Evolutionary conservation across 495 filamentous ascomycete species (phyloP).

Genomic region (Geopyxis carbonaria): DNA sequence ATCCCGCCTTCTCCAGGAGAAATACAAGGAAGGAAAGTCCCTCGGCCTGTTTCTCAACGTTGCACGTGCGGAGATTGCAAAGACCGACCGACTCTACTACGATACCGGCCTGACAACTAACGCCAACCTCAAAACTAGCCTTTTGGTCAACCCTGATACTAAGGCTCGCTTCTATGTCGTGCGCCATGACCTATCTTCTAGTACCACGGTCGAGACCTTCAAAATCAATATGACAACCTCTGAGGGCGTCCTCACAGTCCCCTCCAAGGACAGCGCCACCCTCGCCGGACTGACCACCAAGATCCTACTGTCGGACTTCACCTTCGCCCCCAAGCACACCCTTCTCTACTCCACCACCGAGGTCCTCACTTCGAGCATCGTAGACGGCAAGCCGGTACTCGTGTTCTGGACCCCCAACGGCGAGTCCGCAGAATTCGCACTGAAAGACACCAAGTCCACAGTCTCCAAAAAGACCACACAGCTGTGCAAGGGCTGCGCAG

Average conservation of each 20-base stretch:
- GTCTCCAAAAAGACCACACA: conserved; percentile 11
- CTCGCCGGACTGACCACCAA: conserved; percentile 44
- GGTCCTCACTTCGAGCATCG: conserved; percentile 35
- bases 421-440: conserved; percentile 37
- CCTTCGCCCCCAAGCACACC: conserved; percentile 32
- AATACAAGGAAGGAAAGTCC: conserved; percentile 45
- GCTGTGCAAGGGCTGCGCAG: conserved; percentile 23
- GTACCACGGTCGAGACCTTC: conserved; percentile 33
- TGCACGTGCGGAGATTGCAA: conserved; percentile 36
- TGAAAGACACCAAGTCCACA: conserved; percentile 32
- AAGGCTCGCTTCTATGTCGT: conserved; percentile 41
- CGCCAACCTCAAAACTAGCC: conserved; percentile 30
- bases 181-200: conserved; percentile 34
- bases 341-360: conserved; percentile 46
- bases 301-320: conserved; percentile 43
- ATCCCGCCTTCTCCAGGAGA: conserved; percentile 37
- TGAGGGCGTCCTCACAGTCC: conserved; percentile 33
- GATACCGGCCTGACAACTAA: conserved; percentile 32
- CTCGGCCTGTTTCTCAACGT: conserved; percentile 39
- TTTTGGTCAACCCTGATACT: conserved; percentile 40
- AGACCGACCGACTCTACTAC: conserved; percentile 31
- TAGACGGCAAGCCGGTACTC: conserved; percentile 33
- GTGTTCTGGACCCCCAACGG: conserved; percentile 38
- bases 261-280: conserved; percentile 26
- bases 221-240: conserved; percentile 38